Conservation (phyloP, 495 filamentous ascomycete species). For the Usnea hakonensis region DNA sequence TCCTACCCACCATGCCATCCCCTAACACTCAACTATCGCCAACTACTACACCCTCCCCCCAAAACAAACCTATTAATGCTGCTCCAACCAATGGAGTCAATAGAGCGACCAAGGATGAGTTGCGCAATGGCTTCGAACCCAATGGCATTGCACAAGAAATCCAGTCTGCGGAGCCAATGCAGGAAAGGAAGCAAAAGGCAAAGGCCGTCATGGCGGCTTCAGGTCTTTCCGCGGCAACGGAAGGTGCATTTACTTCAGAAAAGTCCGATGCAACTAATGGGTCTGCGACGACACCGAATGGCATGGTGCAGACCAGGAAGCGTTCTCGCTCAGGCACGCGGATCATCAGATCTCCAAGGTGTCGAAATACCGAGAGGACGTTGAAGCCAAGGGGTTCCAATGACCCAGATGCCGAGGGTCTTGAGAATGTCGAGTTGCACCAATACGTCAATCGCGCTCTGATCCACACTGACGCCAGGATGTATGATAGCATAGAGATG, state of each 20-base stretch:
- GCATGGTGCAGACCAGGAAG: slow-evolving; percentile 39
- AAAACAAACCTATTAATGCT: slow-evolving; percentile 1
- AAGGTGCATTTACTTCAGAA: slow-evolving; percentile 12
- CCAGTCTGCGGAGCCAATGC: slow-evolving; percentile 32
- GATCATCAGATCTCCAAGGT: slow-evolving; percentile 30
- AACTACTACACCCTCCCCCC: slow-evolving; percentile 3
- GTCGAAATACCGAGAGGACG: slow-evolving; percentile 18
- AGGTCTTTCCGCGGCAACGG: slow-evolving; percentile 28
- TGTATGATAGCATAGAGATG: slow-evolving; percentile 33
- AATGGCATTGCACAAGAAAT: slow-evolving; percentile 22
- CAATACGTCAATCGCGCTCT: slow-evolving; percentile 73
- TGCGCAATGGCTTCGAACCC: slow-evolving; percentile 10
- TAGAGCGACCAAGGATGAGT: slow-evolving; percentile 4
- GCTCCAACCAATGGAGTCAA: slow-evolving; percentile 7
- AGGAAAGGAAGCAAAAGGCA: slow-evolving; percentile 52
- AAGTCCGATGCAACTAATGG: neutral
- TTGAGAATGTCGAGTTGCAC: slow-evolving; percentile 56
- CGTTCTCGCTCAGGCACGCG: slow-evolving; percentile 53
- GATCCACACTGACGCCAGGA: slow-evolving; percentile 55
- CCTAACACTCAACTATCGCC: slow-evolving; percentile 12
- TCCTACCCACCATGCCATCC: slow-evolving; percentile 16
- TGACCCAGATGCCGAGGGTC: slow-evolving; percentile 13
- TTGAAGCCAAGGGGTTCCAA: slow-evolving; percentile 17
- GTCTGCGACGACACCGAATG: slow-evolving; percentile 1
- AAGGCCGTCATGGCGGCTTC: slow-evolving; percentile 50